Conservation (phyloP, 108 stramenopile genomes). For the Ochromonas danica region DNA sequence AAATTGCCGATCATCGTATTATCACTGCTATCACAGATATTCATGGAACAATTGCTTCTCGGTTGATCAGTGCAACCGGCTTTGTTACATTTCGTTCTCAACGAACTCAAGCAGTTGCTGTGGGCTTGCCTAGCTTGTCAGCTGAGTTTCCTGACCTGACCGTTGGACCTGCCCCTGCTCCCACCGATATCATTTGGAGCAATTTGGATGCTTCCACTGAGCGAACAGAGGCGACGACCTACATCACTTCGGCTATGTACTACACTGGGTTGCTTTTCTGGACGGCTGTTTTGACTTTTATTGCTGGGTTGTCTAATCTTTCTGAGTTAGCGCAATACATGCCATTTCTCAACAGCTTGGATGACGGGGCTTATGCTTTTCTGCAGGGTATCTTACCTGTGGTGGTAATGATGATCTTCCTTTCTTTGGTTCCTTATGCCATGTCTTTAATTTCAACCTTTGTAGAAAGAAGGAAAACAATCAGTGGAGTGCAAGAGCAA, state of each 20-base stretch:
- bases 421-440: not conserved
- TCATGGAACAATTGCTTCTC: too few species aligned
- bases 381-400: constrained; percentile 25
- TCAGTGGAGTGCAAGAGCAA: constrained; percentile 5
- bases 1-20: too few species aligned
- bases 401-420: constrained; percentile 21
- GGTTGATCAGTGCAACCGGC: not conserved
- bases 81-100: constrained; percentile 33
- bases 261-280: constrained; percentile 32
- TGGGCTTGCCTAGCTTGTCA: not conserved
- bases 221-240: not conserved
- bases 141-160: not conserved
- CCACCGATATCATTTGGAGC: constrained; percentile 31
- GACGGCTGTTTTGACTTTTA: constrained; percentile 6
- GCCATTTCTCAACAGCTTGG: constrained; percentile 20
- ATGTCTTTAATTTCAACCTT: not conserved
- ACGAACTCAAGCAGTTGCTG: not conserved
- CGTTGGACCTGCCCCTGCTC: constrained; percentile 21
- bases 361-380: not conserved
- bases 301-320: constrained; percentile 2
- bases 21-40: too few species aligned
- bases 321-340: not conserved
- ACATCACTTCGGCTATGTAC: not conserved
- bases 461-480: constrained; percentile 13
- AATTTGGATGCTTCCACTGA: constrained; percentile 12